Percentiles rank a stretch among this genome's conserved stretches.
phyloP scores from a whole-genome alignment of 2,329 filamentous ascomycete genomes.

The Curvularia lunata region DNA sequence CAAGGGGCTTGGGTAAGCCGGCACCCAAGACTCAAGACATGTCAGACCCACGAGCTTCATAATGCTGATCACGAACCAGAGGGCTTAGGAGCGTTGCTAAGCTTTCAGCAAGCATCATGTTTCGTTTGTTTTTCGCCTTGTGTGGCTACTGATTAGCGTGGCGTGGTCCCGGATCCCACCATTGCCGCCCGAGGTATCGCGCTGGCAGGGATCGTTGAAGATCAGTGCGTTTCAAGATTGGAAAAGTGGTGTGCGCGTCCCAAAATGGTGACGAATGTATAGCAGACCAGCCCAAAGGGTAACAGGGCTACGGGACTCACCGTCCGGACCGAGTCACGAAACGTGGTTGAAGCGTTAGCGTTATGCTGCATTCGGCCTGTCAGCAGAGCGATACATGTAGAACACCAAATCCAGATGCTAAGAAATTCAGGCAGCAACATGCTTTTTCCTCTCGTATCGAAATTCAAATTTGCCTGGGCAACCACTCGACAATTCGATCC shows the following conservation, averaged over 20 bases:
- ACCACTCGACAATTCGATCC: not conserved
- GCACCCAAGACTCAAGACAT: conserved; percentile 18
- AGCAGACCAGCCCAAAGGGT: not conserved
- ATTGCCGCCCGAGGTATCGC: conserved; percentile 7
- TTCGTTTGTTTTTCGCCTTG: conserved; percentile 7
- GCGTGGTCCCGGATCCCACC: conserved; percentile 8
- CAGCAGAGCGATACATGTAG: conserved; percentile 15
- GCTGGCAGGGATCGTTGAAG: not conserved
- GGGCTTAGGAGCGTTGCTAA: conserved; percentile 6
- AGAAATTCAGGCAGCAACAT: not conserved
- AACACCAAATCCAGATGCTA: conserved; percentile 20
- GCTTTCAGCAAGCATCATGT: conserved; percentile 25
- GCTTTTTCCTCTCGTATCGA: not conserved
- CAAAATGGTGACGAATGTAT: conserved; percentile 5
- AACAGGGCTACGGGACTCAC: conserved; percentile 11
- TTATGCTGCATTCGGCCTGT: conserved; percentile 20
- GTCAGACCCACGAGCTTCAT: conserved; percentile 25
- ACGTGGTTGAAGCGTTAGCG: conserved; percentile 15
- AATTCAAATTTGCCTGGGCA: not conserved
- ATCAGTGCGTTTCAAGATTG: conserved; percentile 13
- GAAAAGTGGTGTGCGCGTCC: conserved; percentile 6
- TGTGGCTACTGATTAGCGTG: not conserved
- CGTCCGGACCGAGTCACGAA: conserved; percentile 20
- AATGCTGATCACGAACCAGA: conserved; percentile 10
- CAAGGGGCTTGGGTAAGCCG: conserved; percentile 1